Base-by-base conservation (phyloP, 441 rosid genomes). In the Populus hybrid region DNA sequence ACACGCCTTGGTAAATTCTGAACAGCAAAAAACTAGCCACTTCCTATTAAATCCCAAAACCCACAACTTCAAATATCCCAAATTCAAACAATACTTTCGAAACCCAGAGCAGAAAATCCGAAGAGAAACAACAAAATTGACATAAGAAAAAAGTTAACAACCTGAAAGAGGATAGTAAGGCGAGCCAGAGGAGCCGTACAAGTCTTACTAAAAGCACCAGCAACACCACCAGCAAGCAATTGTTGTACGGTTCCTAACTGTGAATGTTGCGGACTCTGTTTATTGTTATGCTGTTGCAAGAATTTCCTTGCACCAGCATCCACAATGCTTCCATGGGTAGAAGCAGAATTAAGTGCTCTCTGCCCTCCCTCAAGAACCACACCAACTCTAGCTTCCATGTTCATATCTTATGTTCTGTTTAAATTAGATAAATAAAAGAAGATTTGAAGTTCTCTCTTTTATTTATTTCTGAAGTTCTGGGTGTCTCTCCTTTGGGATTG, bases 121-220 rank as follows among this genome's bases (percentile, higher is more conserved):
- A 45, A 14, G 20, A 45, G 56, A 45, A 45, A 1, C 56, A 45
- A 45, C 56, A 45, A 45, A 45, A 45, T 14, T 45, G 56, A 45
- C 72, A 72, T 7, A 20, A 65, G 35, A 40, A 11, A 33, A 26
- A 33, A n/a, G 33, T n/a, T 20, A 42, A 26, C 20, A 53, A 92
- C 99, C 98, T 94, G 97, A 82, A 94, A 91, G 38, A 94, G 85
- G 80, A 94, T 94, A 71, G 98, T 93, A 76, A 93, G 90, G 56
- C 99, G 97, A 81, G 94, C 92, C 1, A 93, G 91, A 29, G 31
- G 31, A 29, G 31, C 31, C 4, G 31, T 29, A 29, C 31, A 29
- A 29, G 31, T 29, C 31, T 94, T 93, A 88, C 94, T 86, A 70
- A 94, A 87, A 29, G 97, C 99, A n/a, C 99, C 99, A 7, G 98